Evolutionary conservation across 2,329 filamentous ascomycete genomes (phyloP).

Genomic region (Epichloe hybrida): DNA sequence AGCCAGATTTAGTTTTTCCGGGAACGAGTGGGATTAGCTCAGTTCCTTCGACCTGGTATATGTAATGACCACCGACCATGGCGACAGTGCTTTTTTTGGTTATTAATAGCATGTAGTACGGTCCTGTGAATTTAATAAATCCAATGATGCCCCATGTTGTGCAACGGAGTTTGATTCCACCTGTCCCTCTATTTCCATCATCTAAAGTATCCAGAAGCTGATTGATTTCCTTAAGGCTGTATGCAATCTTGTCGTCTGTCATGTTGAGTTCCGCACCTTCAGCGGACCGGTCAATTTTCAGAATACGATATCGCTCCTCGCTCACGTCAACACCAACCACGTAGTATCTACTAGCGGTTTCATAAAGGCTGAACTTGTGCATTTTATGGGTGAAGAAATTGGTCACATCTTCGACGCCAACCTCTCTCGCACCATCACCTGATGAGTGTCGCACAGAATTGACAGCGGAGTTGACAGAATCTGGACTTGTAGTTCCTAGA

Average conservation of each 20-base stretch:
- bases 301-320: constrained; percentile 75
- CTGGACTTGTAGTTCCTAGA: constrained; percentile 32
- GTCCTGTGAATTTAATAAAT: constrained; percentile 90
- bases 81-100: constrained; percentile 91
- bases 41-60: constrained; percentile 90
- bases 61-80: constrained; percentile 88
- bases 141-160: constrained; percentile 89
- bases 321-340: constrained; percentile 86
- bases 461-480: constrained; percentile 21
- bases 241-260: constrained; percentile 88
- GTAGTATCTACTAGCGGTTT: constrained; percentile 87
- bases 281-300: constrained; percentile 87
- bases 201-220: constrained; percentile 89
- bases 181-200: constrained; percentile 82
- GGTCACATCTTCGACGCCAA: constrained; percentile 19
- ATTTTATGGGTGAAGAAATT: constrained; percentile 47
- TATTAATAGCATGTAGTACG: constrained; percentile 94
- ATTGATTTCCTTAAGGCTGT: constrained; percentile 84
- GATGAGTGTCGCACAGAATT: constrained; percentile 11
- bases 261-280: constrained; percentile 65
- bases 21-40: constrained; percentile 81
- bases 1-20: constrained; percentile 61
- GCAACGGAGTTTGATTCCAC: constrained; percentile 78
- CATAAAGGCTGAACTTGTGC: constrained; percentile 97
- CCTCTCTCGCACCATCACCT: constrained; percentile 5